phyloP scores from a whole-genome alignment of 805 yeast genomes.

The Saccharomycopsis sp. region DNA sequence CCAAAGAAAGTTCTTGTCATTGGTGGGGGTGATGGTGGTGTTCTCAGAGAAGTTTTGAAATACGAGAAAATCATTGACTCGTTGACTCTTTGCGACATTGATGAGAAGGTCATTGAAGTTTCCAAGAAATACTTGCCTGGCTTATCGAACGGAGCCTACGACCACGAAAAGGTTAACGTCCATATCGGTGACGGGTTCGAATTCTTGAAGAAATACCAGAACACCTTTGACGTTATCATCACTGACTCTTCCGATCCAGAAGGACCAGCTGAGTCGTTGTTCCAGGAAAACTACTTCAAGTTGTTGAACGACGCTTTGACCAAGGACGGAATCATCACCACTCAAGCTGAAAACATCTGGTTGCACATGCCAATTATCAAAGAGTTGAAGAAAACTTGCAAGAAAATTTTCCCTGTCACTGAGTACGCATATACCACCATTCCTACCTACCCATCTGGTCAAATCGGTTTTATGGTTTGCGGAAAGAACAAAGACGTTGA shows the following conservation, averaged over 20 bases:
- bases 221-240: constrained; percentile 69
- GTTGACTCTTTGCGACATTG: constrained; percentile 91
- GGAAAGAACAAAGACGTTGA: constrained; percentile 62
- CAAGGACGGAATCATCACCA: constrained; percentile 62
- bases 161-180: constrained; percentile 59
- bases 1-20: constrained; percentile 91
- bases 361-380: constrained; percentile 79
- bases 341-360: constrained; percentile 96
- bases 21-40: constrained; percentile 99
- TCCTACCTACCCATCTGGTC: constrained; percentile 97
- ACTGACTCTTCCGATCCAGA: constrained; percentile 95
- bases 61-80: constrained; percentile 72
- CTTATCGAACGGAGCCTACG: constrained; percentile 58
- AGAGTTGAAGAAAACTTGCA: constrained; percentile 75
- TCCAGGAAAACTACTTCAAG: constrained; percentile 69
- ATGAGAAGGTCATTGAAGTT: constrained; percentile 83
- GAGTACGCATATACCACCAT: constrained; percentile 88
- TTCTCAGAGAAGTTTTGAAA: constrained; percentile 87
- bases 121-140: constrained; percentile 84
- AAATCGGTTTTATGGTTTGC: constrained; percentile 97
- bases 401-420: constrained; percentile 81
- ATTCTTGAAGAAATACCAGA: constrained; percentile 43
- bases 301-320: constrained; percentile 58
- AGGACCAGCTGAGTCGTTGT: constrained; percentile 89
- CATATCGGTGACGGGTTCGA: constrained; percentile 80